Evolutionary conservation across 495 filamentous ascomycete genomes (phyloP).

Genomic region (Rhizodiscina lignyota): DNA sequence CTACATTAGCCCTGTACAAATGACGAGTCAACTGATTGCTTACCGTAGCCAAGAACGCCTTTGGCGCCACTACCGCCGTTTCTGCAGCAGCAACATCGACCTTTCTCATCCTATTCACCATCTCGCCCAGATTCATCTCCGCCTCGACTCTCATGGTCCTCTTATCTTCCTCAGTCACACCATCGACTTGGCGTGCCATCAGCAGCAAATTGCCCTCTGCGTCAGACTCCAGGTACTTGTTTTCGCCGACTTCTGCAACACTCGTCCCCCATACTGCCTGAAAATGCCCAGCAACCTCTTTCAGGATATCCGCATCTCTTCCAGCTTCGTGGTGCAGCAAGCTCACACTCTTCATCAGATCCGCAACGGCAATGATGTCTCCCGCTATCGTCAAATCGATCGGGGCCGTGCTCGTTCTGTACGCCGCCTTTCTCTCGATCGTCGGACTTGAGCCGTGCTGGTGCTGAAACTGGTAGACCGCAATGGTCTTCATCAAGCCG

Average conservation of each 20-base stretch:
- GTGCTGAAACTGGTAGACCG: constrained; percentile 25
- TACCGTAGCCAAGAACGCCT: constrained; percentile 83
- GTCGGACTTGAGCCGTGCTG: constrained; percentile 11
- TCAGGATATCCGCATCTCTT: constrained; percentile 32
- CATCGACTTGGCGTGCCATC: constrained; percentile 49
- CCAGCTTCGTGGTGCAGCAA: constrained; percentile 49
- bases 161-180: constrained; percentile 57
- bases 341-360: constrained; percentile 86
- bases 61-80: constrained; percentile 53
- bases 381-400: constrained; percentile 54
- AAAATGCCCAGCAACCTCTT: constrained; percentile 65
- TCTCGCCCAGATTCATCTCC: constrained; percentile 75
- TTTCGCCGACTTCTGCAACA: constrained; percentile 48
- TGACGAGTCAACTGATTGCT: constrained; percentile 14
- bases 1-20: constrained; percentile 1
- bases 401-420: constrained; percentile 70
- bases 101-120: constrained; percentile 70
- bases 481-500: constrained; percentile 61
- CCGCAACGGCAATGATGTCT: constrained; percentile 65
- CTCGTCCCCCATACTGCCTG: constrained; percentile 70
- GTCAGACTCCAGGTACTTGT: constrained; percentile 67
- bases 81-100: constrained; percentile 40
- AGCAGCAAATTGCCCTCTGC: constrained; percentile 76
- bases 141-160: constrained; percentile 53
- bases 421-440: constrained; percentile 53